These are phyloP conservation scores for Venturia effusa DNA, from an alignment of 2,329 filamentous ascomycete genomes.

Conservation along the genomic window DNA sequence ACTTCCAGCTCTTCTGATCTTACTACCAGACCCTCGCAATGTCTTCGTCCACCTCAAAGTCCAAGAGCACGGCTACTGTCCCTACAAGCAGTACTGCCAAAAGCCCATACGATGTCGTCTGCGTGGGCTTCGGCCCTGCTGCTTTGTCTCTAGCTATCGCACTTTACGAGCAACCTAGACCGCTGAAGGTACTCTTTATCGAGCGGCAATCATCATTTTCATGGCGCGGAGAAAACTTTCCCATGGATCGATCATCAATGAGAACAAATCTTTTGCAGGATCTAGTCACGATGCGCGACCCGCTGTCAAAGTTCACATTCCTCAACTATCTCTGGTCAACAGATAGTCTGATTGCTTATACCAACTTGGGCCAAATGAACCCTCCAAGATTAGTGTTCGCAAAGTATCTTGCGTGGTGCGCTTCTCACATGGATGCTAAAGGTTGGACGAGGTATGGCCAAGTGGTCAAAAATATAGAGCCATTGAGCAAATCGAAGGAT, in stretches of 20 bases:
- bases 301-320: slow-evolving; percentile 20
- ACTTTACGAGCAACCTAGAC: slow-evolving; percentile 9
- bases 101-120: slow-evolving; percentile 10
- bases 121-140: slow-evolving; percentile 10
- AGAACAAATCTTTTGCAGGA: slow-evolving; percentile 17
- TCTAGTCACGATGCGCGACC: slow-evolving; percentile 19
- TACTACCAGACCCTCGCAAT: not conserved
- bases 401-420: slow-evolving; percentile 20
- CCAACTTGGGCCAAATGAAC: slow-evolving; percentile 19
- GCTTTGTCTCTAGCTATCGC: slow-evolving; percentile 11
- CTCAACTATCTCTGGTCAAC: slow-evolving; percentile 21
- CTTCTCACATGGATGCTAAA: slow-evolving; percentile 15
- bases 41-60: not conserved
- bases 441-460: slow-evolving; percentile 19
- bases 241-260: slow-evolving; percentile 5
- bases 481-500: not conserved
- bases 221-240: slow-evolving; percentile 7
- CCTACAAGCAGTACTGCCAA: not conserved
- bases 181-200: slow-evolving; percentile 5
- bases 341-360: slow-evolving; percentile 18
- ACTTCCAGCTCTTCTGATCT: not conserved
- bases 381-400: slow-evolving; percentile 17
- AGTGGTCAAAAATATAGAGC: slow-evolving; percentile 13
- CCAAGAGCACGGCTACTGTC: not conserved
- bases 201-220: slow-evolving; percentile 3